Evolutionary conservation across 352 stramenopile species (phyloP), one percentile per base, ranked within the genome.

Genomic region (Phytopythium vexans): DNA sequence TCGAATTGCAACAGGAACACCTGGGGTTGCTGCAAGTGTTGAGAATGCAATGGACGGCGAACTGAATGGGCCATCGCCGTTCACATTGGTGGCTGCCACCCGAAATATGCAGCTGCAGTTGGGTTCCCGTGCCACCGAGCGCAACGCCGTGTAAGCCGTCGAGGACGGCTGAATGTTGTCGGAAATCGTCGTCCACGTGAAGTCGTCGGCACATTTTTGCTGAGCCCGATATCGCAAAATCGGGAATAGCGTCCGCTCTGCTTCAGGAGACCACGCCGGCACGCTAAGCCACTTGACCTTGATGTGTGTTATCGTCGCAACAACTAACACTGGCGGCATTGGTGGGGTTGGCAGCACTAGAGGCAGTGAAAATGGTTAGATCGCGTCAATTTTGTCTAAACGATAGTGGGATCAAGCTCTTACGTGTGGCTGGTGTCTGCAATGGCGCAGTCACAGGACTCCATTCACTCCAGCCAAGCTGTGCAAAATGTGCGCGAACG

Each of bases 51-150:
- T n/a, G 3, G 79, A 89, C 12, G 59, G 10, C 0, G 42, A 10
- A 33, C 76, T 82, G 59, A 86, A 89, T 0, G 76, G 72, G 3
- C 79, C 79, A 21, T 68, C 37, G 8, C 76, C 76, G 41, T 88
- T 89, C 0, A 43, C 70, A 43, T 75, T 88, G 4, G 50, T 60
- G 1, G 76, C 79, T 33, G 70, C 54, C 32, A 86, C 74, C 37
- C 79, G 76, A 48, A 88, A 89, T 3, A 56, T 37, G 32, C 79
- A 89, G 8, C 57, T 71, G 6, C 70, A 70, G 9, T 80, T 85
- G 21, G 78, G 69, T 0, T 58, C 43, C 12, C 63, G 49, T 33
- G 51, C 32, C 8, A 68, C 49, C 0, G 78, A 88, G 0, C 51
- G 49, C 1, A 60, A 49, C 43, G 72, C 49, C 0, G 74, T 82